Evolutionary conservation across 371 early-diverging fungal species (phyloP), one percentile per base, ranked within the genome.

Genomic region (Batrachochytrium dendrobatidis): DNA sequence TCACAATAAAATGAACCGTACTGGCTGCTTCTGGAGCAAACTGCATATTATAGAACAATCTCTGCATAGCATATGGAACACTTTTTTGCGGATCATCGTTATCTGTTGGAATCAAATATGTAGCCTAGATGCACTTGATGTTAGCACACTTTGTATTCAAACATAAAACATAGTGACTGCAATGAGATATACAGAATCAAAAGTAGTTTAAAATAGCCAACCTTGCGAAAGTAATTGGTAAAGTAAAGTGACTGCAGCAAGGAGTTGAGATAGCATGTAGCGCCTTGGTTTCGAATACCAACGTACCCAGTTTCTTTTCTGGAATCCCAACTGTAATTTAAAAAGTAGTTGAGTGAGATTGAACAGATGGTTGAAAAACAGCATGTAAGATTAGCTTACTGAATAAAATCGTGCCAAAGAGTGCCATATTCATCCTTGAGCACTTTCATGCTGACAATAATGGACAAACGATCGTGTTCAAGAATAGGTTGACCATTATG

Each of bases 201-300:
- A 56, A 2, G 8, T 18, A 32, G 12, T 18, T 34, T 5, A 59
- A 7, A n/a, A n/a, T n/a, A n/a, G n/a, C 67, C 53, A 28, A 73
- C 79, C 60, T 89, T 89, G 58, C 95, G 86, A 75, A 99, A 98
- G 69, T 85, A 83, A 62, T 89, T 92, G 25, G 98, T 98, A 64
- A 92, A 93, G 72, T 89, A 98, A 17, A 99, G 82, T 3, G 96
- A 92, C 73, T 99, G 99, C 32, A 99, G 82, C 17, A 99, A 80
- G 45, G 98, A 94, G 80, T 99, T 99, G 91, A 99, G 92, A 72
- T 99, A 99, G 79, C 99, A 98, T 0, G 99, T 99, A 1, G 99
- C 99, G 12, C 99, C 99, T 70, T 98, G 95, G 72, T 99, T 99
- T 56, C 86, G 86, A 58, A 99, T 74, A 0, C 99, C 99, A 25